phyloP scores from a whole-genome alignment of 2,329 filamentous ascomycete genomes.

The Ophiocordyceps sinensis region DNA sequence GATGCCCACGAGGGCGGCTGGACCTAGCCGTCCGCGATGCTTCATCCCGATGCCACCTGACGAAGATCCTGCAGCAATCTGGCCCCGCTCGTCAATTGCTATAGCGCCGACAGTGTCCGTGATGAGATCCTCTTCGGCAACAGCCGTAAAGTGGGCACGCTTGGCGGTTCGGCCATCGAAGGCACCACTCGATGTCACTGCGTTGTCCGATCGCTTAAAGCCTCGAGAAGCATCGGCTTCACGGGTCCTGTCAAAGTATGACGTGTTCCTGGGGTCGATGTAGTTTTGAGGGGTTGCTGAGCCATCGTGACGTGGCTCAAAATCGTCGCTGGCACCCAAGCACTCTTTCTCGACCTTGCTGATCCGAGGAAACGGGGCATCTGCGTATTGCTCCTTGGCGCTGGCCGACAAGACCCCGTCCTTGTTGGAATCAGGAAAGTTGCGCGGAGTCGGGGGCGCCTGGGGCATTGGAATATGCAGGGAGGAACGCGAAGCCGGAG shows the following conservation, averaged over 20 bases:
- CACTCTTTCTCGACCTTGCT: no score
- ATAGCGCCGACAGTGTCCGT: slow-evolving; percentile 95
- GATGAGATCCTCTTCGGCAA: slow-evolving; percentile 44
- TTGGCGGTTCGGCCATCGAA: slow-evolving; percentile 4
- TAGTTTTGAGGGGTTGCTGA: slow-evolving; percentile 7
- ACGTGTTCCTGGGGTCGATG: background rate
- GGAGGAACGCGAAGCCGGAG: slow-evolving; percentile 2
- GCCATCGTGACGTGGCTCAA: slow-evolving; percentile 5
- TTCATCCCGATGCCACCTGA: slow-evolving; percentile 99
- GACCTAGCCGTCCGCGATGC: slow-evolving; percentile 78
- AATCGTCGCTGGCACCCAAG: background rate
- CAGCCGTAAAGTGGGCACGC: slow-evolving; percentile 7
- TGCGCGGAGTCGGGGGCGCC: background rate
- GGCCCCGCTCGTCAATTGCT: slow-evolving; percentile 71
- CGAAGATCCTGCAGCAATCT: slow-evolving; percentile 87
- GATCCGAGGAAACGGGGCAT: background rate
- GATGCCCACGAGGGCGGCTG: slow-evolving; percentile 82
- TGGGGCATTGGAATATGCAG: background rate
- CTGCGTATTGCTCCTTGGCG: background rate
- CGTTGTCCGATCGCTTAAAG: slow-evolving; percentile 18
- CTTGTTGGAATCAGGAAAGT: background rate
- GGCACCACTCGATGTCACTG: slow-evolving; percentile 2
- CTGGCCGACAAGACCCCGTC: background rate
- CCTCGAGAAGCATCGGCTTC: slow-evolving; percentile 12
- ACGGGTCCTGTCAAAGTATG: background rate